These are phyloP conservation scores for Escallonia herrerae DNA, from an alignment of 129 eudicot genomes.

Conservation along the genomic window DNA sequence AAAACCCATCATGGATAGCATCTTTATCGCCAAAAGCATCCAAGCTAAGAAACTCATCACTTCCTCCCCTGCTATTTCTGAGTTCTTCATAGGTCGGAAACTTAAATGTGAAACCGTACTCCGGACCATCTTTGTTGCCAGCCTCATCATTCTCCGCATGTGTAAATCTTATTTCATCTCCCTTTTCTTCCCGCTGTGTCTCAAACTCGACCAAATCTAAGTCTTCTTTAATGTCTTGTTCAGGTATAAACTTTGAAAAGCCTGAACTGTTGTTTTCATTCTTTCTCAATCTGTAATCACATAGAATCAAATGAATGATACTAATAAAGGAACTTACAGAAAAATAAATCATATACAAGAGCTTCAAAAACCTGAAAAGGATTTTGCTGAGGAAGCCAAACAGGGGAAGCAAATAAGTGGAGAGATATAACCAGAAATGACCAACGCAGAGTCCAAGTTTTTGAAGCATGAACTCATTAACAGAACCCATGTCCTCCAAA, in stretches of 20 bases:
- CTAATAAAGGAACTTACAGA: not conserved
- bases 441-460: slow-evolving; percentile 25
- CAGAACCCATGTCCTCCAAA: slow-evolving; percentile 34
- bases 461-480: slow-evolving; percentile 28
- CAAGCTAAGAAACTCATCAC: slow-evolving; percentile 12
- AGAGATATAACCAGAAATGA: slow-evolving; percentile 32
- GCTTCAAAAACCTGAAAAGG: slow-evolving; percentile 39
- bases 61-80: slow-evolving; percentile 17
- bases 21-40: slow-evolving; percentile 6
- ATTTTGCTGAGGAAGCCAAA: slow-evolving; percentile 26
- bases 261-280: slow-evolving; percentile 5
- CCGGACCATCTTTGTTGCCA: no score
- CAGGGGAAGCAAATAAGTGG: slow-evolving; percentile 36
- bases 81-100: slow-evolving; percentile 77
- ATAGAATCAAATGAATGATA: not conserved
- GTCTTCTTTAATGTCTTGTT: slow-evolving; percentile 11
- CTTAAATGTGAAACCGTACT: slow-evolving; percentile 43
- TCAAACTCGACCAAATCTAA: slow-evolving; percentile 2
- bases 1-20: not conserved
- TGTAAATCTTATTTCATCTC: not conserved
- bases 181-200: slow-evolving; percentile 15
- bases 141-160: slow-evolving; percentile 13
- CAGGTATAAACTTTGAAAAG: slow-evolving; percentile 5
- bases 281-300: slow-evolving; percentile 12
- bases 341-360: not conserved